Percentiles rank a stretch among this genome's conserved stretches.
Evolutionary conservation across 1,284 basidiomycete species (phyloP).

Genomic region (Ustilago trichophora): DNA sequence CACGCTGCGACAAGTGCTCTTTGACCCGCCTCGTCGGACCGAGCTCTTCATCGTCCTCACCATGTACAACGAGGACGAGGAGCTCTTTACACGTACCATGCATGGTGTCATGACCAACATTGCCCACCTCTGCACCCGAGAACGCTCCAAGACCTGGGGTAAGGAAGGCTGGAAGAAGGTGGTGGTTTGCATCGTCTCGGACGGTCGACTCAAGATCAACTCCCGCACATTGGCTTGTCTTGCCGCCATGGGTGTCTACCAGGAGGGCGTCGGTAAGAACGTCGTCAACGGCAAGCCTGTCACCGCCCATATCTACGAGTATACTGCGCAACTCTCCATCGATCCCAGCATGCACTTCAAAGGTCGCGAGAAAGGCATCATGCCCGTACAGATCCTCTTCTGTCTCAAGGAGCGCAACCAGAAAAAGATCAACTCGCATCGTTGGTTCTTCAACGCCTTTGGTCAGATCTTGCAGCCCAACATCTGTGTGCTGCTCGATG

Average conservation of each 20-base stretch:
- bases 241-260: slow-evolving; percentile 83
- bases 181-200: slow-evolving; percentile 79
- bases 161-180: slow-evolving; percentile 94
- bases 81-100: slow-evolving; percentile 61
- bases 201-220: slow-evolving; percentile 90
- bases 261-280: slow-evolving; percentile 92
- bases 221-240: slow-evolving; percentile 91
- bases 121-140: slow-evolving; percentile 78
- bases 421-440: slow-evolving; percentile 83
- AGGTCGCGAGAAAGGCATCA: slow-evolving; percentile 76
- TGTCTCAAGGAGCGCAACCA: slow-evolving; percentile 69
- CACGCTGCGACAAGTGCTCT: slow-evolving; percentile 61
- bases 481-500: slow-evolving; percentile 91
- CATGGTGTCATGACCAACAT: slow-evolving; percentile 66
- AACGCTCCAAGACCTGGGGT: slow-evolving; percentile 89
- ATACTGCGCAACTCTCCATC: slow-evolving; percentile 75
- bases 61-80: slow-evolving; percentile 63
- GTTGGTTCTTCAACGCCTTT: slow-evolving; percentile 69
- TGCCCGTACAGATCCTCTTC: slow-evolving; percentile 92
- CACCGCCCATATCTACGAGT: slow-evolving; percentile 89
- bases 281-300: slow-evolving; percentile 85
- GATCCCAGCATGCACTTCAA: slow-evolving; percentile 82
- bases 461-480: slow-evolving; percentile 72
- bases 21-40: slow-evolving; percentile 59
- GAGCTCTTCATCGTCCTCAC: slow-evolving; percentile 65